phyloP scores from a whole-genome alignment of 108 stramenopile genomes.

The Epithemia pelagica region DNA sequence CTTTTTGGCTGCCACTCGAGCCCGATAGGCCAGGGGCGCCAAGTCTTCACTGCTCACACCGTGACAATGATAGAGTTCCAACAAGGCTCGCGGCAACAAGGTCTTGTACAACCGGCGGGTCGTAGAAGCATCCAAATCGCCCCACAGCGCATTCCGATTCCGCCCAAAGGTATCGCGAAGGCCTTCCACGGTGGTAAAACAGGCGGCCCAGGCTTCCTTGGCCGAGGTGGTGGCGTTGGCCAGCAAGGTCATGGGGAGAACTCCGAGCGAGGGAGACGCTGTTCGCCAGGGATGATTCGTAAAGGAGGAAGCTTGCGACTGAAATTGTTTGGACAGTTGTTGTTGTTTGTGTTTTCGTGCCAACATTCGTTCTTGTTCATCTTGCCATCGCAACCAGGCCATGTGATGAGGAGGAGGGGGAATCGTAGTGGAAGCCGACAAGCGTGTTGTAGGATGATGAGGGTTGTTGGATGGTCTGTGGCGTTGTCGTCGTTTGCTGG shows the following conservation, averaged over 20 bases:
- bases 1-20: conserved; percentile 86
- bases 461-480: background rate
- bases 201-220: conserved; percentile 66
- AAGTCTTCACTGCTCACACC: conserved; percentile 65
- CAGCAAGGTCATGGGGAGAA: background rate
- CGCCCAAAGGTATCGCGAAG: conserved; percentile 69
- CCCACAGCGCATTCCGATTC: conserved; percentile 81
- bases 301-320: background rate
- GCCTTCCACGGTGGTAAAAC: conserved; percentile 65
- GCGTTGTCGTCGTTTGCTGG: background rate
- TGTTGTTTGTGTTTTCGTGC: background rate
- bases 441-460: background rate
- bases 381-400: background rate
- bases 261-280: background rate
- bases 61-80: conserved; percentile 47
- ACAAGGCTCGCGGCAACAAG: conserved; percentile 68
- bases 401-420: background rate
- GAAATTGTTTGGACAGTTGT: background rate
- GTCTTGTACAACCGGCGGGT: conserved; percentile 78
- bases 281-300: background rate
- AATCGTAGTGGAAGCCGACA: background rate
- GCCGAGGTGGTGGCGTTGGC: background rate
- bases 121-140: conserved; percentile 69
- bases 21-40: conserved; percentile 87
- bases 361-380: background rate